phyloP scores from a whole-genome alignment of 768 basidiomycete genomes.

The Trametes cinnabarina region DNA sequence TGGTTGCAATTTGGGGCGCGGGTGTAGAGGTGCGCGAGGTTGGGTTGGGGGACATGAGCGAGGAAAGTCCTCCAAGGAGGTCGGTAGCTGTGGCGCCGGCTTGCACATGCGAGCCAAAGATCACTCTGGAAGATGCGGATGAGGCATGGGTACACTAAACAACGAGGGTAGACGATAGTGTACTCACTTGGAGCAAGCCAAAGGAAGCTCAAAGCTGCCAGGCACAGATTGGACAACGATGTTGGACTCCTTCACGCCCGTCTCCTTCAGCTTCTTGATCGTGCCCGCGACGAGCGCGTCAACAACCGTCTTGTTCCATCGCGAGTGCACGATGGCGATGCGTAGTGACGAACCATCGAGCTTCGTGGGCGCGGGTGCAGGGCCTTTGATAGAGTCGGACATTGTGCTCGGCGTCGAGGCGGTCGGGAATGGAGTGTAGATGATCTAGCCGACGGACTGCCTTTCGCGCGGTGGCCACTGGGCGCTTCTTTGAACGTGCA shows the following conservation, averaged over 20 bases:
- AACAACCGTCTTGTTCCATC: conserved; percentile 92
- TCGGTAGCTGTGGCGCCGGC: conserved; percentile 76
- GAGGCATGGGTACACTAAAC: neutral
- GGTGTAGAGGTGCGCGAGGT: conserved; percentile 38
- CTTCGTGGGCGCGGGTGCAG: conserved; percentile 52
- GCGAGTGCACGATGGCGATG: conserved; percentile 89
- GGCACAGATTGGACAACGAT: conserved; percentile 92
- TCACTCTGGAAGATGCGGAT: conserved; percentile 54
- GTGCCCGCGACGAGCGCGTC: conserved; percentile 82
- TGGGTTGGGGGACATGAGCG: conserved; percentile 54
- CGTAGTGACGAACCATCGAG: conserved; percentile 82
- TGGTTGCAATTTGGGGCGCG: conserved; percentile 29
- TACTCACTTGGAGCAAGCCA: conserved; percentile 77
- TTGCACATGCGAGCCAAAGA: conserved; percentile 84
- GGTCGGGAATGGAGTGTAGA: neutral
- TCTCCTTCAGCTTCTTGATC: conserved; percentile 72
- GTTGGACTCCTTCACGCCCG: conserved; percentile 86
- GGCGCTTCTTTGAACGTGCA: neutral
- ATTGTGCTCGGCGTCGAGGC: conserved; percentile 24
- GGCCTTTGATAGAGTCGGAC: conserved; percentile 68
- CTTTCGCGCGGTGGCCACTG: neutral
- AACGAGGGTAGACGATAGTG: neutral
- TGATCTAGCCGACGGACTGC: conserved; percentile 2
- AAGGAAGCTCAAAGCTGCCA: conserved; percentile 91
- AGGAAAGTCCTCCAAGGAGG: conserved; percentile 64